Evolutionary conservation across 2,329 filamentous ascomycete species (phyloP).

Genomic region (Aspergillus thermomutatus): DNA sequence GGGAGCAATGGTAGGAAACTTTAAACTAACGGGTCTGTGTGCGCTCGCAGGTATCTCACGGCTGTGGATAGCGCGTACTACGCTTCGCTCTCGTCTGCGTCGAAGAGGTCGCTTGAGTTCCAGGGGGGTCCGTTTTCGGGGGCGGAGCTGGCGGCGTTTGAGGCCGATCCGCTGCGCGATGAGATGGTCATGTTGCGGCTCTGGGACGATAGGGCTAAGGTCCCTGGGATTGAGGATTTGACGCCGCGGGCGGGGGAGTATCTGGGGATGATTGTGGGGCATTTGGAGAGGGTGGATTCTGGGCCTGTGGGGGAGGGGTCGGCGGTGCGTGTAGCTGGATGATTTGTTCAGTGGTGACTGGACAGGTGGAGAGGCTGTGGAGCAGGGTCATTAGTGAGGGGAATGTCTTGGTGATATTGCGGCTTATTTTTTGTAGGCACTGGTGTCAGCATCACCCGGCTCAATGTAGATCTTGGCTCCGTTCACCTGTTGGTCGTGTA

Average conservation of each 20-base stretch:
- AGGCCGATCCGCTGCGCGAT: constrained; percentile 30
- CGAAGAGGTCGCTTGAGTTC: constrained; percentile 36
- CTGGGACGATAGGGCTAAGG: constrained; percentile 40
- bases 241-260: constrained; percentile 28
- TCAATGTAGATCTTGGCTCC: not conserved
- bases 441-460: too few relatives aligned
- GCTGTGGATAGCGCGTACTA: constrained; percentile 33
- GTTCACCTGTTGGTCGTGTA: not conserved
- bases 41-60: constrained; percentile 33
- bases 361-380: too few relatives aligned
- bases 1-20: too few relatives aligned
- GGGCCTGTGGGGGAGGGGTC: too few relatives aligned
- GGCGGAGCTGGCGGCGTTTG: constrained; percentile 26
- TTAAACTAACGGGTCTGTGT: not conserved
- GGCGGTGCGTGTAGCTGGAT: not conserved
- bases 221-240: constrained; percentile 21
- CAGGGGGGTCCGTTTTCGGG: constrained; percentile 37
- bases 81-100: constrained; percentile 33
- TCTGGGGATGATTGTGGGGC: constrained; percentile 22
- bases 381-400: too few relatives aligned
- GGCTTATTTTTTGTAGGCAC: not conserved
- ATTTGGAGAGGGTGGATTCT: constrained; percentile 19
- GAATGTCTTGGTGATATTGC: not conserved
- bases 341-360: not conserved
- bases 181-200: constrained; percentile 35